Base-by-base conservation (phyloP, 768 basidiomycete genomes). In the Russula griseocarnosa region DNA sequence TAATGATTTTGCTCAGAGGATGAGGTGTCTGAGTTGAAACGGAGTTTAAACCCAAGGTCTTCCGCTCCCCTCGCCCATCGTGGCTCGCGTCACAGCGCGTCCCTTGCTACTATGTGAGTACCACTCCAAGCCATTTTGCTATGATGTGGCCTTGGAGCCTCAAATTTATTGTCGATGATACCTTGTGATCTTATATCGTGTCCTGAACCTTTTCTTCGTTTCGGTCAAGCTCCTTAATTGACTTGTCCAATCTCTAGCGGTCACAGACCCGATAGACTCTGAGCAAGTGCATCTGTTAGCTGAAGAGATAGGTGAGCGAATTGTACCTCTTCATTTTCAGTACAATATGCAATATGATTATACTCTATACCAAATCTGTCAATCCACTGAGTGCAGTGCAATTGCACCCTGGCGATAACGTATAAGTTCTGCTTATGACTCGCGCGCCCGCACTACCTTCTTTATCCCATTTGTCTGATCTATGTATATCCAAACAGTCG, bases 151-250 rank as follows among this genome's bases (percentile, higher is more conserved):
- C 77, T 76, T 67, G 68, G 69, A 71, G 74, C 77, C 73, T 75
- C 67, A 69, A 80, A 87, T 88, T 86, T 88, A 86, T 88, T 88
- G 86, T 88, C 85, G 69, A 71, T 75, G 73, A 75, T 68, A 66
- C 60, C 57, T 58, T 67, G 73, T 86, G 86, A 86, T 82, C 76
- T 74, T 78, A 83, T 75, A 54, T 64, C 70, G 74, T 73, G 72
- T 76, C 66, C 82, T 86, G 85, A 85, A 60, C 54, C 59, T 13
- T 8, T 44, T 52, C 62, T 62, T 51, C 44, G 5, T 44, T 18
- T 51, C 28, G 28, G 52, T n/a, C 22, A 24, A 8, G 30, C 28
- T 30, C 44, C 49, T 46, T 24, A n/a, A 38, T 59, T 55, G 46
- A 64, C 51, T 5, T 42, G 5, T 40, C 20, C 7, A 16, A 13